These are phyloP conservation scores for Oryza meridionalis DNA, from an alignment of 176 grass and related monocot species.

Conservation along the genomic window DNA sequence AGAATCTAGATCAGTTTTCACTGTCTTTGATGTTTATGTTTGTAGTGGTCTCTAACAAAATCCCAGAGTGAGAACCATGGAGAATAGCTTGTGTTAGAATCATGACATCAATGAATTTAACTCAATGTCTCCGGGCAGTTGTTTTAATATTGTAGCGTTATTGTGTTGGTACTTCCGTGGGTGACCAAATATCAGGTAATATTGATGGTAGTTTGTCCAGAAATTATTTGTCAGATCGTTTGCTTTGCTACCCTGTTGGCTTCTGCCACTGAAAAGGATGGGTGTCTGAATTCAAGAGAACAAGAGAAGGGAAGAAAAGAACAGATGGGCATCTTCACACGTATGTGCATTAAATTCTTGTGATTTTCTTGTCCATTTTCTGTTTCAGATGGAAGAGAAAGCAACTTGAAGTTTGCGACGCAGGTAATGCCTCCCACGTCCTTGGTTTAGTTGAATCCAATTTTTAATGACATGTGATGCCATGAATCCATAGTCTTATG, in stretches of 20 bases:
- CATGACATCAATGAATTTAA: slow-evolving; percentile 3
- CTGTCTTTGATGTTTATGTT: slow-evolving; percentile 40
- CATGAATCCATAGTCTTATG: neutral
- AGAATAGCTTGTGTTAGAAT: neutral
- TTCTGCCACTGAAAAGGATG: neutral
- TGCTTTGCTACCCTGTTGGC: neutral
- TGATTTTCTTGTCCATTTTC: slow-evolving; percentile 28
- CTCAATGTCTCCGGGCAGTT: neutral
- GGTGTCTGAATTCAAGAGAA: slow-evolving; percentile 13
- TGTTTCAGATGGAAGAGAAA: slow-evolving; percentile 33
- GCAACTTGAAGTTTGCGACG: slow-evolving; percentile 43
- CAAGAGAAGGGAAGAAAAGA: neutral
- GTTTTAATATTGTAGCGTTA: neutral
- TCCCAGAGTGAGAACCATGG: neutral
- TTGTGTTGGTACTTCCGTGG: neutral
- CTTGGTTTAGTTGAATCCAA: slow-evolving; percentile 35
- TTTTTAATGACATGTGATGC: slow-evolving; percentile 21
- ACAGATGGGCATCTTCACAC: slow-evolving; percentile 23
- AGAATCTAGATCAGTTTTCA: slow-evolving; percentile 23
- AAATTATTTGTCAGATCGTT: slow-evolving; percentile 17
- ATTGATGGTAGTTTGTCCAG: no score
- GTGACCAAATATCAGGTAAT: neutral
- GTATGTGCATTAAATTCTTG: slow-evolving; percentile 39
- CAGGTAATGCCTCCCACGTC: slow-evolving; percentile 56
- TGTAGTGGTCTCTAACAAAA: slow-evolving; percentile 15